These are phyloP conservation scores for Sordaria brevicollis DNA, from an alignment of 495 filamentous ascomycete species.

Conservation along the genomic window DNA sequence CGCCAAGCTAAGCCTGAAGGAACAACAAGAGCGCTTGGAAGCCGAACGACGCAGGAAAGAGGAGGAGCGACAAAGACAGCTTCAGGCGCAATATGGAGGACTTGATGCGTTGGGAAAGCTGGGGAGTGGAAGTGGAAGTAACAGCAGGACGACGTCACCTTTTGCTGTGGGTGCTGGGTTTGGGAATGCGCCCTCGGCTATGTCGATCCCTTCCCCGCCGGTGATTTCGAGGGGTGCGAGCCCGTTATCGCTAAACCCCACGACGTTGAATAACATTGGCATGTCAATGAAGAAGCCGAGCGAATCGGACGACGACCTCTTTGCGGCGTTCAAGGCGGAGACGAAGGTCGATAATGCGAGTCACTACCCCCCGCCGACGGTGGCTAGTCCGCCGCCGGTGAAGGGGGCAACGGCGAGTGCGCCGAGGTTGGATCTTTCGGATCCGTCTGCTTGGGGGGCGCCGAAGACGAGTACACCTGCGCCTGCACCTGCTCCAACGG, in stretches of 20 bases:
- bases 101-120: background rate
- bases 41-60: constrained; percentile 69
- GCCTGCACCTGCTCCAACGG: background rate
- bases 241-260: constrained; percentile 14
- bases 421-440: constrained; percentile 22
- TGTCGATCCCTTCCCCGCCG: constrained; percentile 10
- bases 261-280: background rate
- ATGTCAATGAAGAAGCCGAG: constrained; percentile 10
- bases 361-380: constrained; percentile 44
- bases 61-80: constrained; percentile 54
- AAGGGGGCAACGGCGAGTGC: constrained; percentile 12
- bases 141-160: background rate
- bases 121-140: background rate
- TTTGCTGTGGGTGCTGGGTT: background rate
- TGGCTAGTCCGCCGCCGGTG: constrained; percentile 12
- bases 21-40: constrained; percentile 73
- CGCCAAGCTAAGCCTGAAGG: constrained; percentile 68
- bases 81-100: constrained; percentile 65
- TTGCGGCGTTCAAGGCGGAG: constrained; percentile 49
- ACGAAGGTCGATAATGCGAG: constrained; percentile 52
- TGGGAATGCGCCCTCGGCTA: constrained; percentile 27
- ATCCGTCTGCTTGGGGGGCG: constrained; percentile 29
- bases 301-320: constrained; percentile 45
- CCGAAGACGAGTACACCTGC: constrained; percentile 1
- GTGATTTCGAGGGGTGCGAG: constrained; percentile 1